Evolutionary conservation across 768 basidiomycete species (phyloP), one percentile per base, ranked within the genome.

Genomic region (Lyophyllum decastes): DNA sequence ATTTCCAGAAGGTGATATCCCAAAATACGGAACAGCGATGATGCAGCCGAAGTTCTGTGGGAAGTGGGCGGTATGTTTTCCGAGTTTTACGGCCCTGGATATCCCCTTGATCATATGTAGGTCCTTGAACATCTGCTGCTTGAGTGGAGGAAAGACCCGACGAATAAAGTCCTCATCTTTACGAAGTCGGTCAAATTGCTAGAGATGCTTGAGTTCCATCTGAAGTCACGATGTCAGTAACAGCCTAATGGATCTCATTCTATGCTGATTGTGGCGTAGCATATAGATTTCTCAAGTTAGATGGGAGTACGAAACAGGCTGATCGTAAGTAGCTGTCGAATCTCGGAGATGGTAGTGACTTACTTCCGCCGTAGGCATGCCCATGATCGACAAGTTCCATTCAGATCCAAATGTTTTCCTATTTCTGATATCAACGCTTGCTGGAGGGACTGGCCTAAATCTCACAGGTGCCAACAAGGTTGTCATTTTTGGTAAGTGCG

Each of bases 401-500:
- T 68, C 78, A 10, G 87, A 94, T 59, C 81, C 87, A 0, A 77
- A 86, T 21, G 71, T 91, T 43, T 94, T 87, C 67, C 73, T 95
- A 41, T 94, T 96, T 69, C 76, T 96, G 52, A 94, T 97, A 54
- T 95, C 93, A 5, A 97, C 94, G 0, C 76, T 93, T 52, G 94
- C 94, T 2, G 95, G 95, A 0, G 95, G 95, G 2, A 93, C 92
- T 5, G 95, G 95, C 2, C 74, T 97, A 45, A 97, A 95, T 67
- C 72, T 97, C 47, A 94, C 92, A 16, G 78, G 89, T 2, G 95
- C 96, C 2, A 98, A 98, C 68, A 95, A 92, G 72, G 96, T 97
- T 21, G 90, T 95, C 25, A 90, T 95, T 41, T 94, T 96, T 68
- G 90, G 89, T 88, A 60, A 64, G 83, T 46, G 38, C 3, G 61